phyloP scores from a whole-genome alignment of 2,329 filamentous ascomycete species.

The Cryphonectria japonica region DNA sequence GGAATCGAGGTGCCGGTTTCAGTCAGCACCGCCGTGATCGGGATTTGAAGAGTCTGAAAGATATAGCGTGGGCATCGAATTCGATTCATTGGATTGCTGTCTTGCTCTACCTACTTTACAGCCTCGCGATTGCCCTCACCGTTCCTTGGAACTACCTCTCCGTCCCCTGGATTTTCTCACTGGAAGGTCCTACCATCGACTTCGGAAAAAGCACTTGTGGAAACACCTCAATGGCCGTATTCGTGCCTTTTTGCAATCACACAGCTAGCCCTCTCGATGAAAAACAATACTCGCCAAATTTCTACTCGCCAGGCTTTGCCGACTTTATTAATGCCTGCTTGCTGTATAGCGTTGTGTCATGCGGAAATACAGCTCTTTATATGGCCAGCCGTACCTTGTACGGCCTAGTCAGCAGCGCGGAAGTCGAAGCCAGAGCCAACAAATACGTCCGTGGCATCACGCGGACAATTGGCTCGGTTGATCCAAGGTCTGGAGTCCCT shows the following conservation, averaged over 20 bases:
- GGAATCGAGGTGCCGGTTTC: not conserved
- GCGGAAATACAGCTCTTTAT: slow-evolving; percentile 23
- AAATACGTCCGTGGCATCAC: not conserved
- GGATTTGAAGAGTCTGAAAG: not conserved
- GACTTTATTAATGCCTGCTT: slow-evolving; percentile 21
- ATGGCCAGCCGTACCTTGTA: slow-evolving; percentile 24
- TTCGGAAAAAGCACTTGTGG: not conserved
- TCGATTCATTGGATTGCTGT: slow-evolving; percentile 27
- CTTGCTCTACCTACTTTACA: slow-evolving; percentile 23
- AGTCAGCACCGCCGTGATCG: not conserved
- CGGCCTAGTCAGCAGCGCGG: slow-evolving; percentile 10
- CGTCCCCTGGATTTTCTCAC: not conserved
- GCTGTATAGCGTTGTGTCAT: slow-evolving; percentile 21
- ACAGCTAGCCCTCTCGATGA: not conserved
- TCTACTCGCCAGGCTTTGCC: slow-evolving; percentile 1
- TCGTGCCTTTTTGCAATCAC: slow-evolving; percentile 13
- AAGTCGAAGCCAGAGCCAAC: not conserved
- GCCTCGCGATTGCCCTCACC: slow-evolving; percentile 25
- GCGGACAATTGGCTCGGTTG: slow-evolving; percentile 12
- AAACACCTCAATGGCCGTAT: not conserved
- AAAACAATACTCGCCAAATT: not conserved
- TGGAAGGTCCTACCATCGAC: slow-evolving; percentile 7
- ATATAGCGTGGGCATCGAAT: slow-evolving; percentile 28
- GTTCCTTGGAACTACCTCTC: slow-evolving; percentile 23
- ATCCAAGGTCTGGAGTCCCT: slow-evolving; percentile 20